These are phyloP conservation scores for Globisporangium okanoganense DNA, from an alignment of 352 stramenopile genomes.

Conservation along the genomic window DNA sequence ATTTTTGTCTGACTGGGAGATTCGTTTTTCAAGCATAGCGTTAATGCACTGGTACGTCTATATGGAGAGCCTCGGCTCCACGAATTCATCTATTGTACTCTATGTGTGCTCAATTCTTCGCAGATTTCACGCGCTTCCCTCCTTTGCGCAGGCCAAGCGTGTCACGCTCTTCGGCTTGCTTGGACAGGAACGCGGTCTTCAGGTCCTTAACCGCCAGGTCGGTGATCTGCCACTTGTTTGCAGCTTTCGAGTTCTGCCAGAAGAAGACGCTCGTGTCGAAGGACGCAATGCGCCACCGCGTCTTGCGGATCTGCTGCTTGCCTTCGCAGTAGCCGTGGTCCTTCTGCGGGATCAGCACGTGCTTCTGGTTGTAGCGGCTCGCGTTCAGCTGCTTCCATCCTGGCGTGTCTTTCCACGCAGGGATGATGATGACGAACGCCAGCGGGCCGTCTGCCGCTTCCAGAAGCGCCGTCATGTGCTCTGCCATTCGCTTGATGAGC, in stretches of 20 bases:
- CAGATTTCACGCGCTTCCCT: constrained; percentile 57
- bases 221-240: constrained; percentile 64
- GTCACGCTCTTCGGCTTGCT: constrained; percentile 73
- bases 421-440: constrained; percentile 92
- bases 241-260: constrained; percentile 89
- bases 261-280: constrained; percentile 97
- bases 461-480: constrained; percentile 85
- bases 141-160: constrained; percentile 61
- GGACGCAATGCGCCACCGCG: constrained; percentile 87
- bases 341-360: constrained; percentile 77
- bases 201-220: constrained; percentile 46
- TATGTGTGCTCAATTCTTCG: constrained; percentile 19
- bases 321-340: constrained; percentile 91
- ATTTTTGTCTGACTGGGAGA: background rate
- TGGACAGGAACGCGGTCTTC: constrained; percentile 65
- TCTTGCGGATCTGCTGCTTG: constrained; percentile 89
- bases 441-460: constrained; percentile 57
- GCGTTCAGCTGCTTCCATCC: constrained; percentile 78
- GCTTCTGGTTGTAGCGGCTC: constrained; percentile 71
- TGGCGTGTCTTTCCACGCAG: constrained; percentile 82
- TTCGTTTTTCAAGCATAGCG: background rate
- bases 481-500: constrained; percentile 89
- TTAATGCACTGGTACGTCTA: background rate
- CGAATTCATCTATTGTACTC: constrained; percentile 6
- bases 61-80: background rate